These are phyloP conservation scores for Talaromyces sp. DNA, from an alignment of 2,329 filamentous ascomycete genomes.

Conservation along the genomic window DNA sequence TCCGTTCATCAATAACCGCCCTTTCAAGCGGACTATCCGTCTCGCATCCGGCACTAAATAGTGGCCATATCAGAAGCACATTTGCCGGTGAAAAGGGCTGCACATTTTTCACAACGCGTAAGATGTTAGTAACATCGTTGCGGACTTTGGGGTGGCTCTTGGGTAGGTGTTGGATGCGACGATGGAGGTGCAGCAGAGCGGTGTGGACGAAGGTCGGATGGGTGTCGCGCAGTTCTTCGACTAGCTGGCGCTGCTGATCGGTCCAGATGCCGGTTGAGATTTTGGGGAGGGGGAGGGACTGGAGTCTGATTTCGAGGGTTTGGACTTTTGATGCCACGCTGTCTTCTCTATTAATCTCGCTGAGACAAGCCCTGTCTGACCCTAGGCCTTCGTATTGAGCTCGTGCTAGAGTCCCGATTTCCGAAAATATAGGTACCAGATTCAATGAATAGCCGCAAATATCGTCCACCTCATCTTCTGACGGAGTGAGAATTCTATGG, in stretches of 20 bases:
- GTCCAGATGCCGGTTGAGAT: not conserved
- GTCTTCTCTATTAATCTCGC: not conserved
- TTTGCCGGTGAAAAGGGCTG: conserved; percentile 25
- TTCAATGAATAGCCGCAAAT: conserved; percentile 31
- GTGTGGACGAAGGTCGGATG: conserved; percentile 28
- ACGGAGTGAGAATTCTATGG: not conserved
- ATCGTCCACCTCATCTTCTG: conserved; percentile 23
- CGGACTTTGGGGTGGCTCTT: conserved; percentile 22
- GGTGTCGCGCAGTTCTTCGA: conserved; percentile 23
- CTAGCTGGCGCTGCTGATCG: conserved; percentile 16
- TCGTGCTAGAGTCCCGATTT: conserved; percentile 22
- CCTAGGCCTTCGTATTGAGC: not conserved
- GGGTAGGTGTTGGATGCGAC: conserved; percentile 24
- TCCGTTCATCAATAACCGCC: conserved; percentile 23
- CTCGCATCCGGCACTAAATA: conserved; percentile 33
- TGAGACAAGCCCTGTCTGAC: not conserved
- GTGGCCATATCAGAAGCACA: conserved; percentile 30
- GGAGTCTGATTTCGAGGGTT: not conserved
- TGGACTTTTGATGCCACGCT: not conserved
- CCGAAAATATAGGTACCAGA: conserved; percentile 26
- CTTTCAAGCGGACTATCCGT: conserved; percentile 22
- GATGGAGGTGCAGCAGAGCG: conserved; percentile 28
- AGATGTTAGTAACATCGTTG: conserved; percentile 21
- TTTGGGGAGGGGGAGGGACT: conserved; percentile 17
- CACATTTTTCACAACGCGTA: conserved; percentile 22